Percentiles rank a stretch among this genome's conserved stretches.
These are phyloP conservation scores for Yamadazyma oceani DNA, from an alignment of 1,139 yeast genomes.

Conservation along the genomic window DNA sequence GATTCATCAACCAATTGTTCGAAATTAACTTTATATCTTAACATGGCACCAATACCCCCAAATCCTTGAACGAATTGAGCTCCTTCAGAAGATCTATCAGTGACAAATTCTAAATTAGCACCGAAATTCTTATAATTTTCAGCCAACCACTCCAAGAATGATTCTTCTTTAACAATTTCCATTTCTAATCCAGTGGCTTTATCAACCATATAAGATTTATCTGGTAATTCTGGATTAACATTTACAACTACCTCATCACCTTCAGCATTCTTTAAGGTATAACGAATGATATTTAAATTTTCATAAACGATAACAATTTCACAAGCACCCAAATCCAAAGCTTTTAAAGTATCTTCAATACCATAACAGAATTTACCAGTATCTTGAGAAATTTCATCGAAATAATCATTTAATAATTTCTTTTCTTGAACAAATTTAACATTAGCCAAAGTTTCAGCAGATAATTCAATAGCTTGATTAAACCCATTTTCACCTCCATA, in stretches of 20 bases:
- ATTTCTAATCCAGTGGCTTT: conserved; percentile 86
- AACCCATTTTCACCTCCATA: conserved; percentile 99
- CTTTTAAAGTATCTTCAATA: conserved; percentile 93
- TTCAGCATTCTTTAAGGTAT: conserved; percentile 80
- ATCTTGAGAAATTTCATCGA: conserved; percentile 96
- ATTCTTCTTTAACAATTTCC: conserved; percentile 80
- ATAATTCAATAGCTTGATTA: conserved; percentile 96
- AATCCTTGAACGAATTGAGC: conserved; percentile 97
- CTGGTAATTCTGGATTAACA: conserved; percentile 69
- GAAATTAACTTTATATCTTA: conserved; percentile 95
- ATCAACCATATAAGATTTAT: conserved; percentile 76
- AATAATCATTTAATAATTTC: conserved; percentile 86
- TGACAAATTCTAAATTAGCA: conserved; percentile 92
- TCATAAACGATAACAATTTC: conserved; percentile 91
- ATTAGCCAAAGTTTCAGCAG: conserved; percentile 94
- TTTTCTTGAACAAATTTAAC: conserved; percentile 98
- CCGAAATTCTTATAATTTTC: conserved; percentile 93
- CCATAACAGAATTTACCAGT: conserved; percentile 97
- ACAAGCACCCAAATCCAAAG: conserved; percentile 93
- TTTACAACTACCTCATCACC: conserved; percentile 76
- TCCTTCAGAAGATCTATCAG: conserved; percentile 96
- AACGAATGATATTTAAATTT: conserved; percentile 81
- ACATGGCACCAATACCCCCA: conserved; percentile 97
- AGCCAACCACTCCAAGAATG: conserved; percentile 94
- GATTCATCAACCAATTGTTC: conserved; percentile 90